phyloP scores from a whole-genome alignment of 192 early-diverging fungal species.

The Glomus cerebriforme region DNA sequence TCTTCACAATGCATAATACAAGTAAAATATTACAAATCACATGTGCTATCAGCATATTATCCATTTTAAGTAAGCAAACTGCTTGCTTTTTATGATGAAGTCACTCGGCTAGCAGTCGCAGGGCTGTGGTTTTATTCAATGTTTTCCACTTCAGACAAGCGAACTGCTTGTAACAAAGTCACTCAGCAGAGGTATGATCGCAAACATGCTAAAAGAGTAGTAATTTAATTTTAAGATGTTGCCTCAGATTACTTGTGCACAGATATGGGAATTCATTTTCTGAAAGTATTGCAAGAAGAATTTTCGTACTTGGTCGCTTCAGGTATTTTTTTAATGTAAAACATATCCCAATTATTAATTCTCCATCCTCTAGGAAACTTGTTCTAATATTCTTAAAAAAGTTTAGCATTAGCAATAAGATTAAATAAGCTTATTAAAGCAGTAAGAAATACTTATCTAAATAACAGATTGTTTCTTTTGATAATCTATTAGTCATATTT shows the following conservation, averaged over 20 bases:
- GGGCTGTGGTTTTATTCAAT: no score
- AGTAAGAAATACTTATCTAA: neutral
- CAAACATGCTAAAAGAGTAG: neutral
- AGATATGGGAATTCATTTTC: neutral
- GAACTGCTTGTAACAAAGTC: neutral
- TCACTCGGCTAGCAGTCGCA: no score
- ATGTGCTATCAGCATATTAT: neutral
- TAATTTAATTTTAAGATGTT: neutral
- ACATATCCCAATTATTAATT: neutral
- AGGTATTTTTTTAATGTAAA: no score
- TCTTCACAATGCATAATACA: neutral
- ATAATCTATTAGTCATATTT: no score
- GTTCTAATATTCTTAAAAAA: neutral
- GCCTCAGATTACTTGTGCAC: neutral
- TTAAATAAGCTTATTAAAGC: conserved; percentile 5
- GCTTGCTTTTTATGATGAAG: no score
- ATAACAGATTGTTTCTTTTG: neutral
- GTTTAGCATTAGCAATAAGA: neutral
- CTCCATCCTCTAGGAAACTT: neutral
- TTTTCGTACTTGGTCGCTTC: no score
- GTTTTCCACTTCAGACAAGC: neutral
- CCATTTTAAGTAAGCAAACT: no score
- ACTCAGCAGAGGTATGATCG: neutral
- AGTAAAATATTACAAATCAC: neutral
- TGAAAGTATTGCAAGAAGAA: neutral